Evolutionary conservation across 345 rosid species (phyloP).

Genomic region (Murraya koenigii): DNA sequence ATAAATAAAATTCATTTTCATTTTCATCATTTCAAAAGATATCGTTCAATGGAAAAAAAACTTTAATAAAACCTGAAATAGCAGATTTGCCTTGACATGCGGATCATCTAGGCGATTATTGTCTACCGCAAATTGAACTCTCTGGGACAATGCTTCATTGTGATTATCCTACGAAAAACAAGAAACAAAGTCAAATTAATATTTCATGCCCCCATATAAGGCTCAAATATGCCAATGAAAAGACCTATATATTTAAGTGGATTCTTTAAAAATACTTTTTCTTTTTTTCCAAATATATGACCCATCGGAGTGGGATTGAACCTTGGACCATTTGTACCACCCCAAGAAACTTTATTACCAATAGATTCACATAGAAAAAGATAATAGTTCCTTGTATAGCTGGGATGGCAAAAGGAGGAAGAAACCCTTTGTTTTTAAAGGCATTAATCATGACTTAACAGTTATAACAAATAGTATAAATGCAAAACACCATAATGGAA

Average conservation of each 20-base stretch:
- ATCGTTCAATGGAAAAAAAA: background rate
- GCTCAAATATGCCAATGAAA: background rate
- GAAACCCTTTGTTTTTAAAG: background rate
- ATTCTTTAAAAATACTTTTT: too few species aligned
- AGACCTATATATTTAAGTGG: background rate
- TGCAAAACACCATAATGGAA: background rate
- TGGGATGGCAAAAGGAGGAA: background rate
- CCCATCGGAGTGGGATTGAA: background rate
- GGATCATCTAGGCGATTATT: slow-evolving; percentile 85
- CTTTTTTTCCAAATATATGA: background rate
- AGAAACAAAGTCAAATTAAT: slow-evolving; percentile 3
- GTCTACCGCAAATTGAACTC: slow-evolving; percentile 73
- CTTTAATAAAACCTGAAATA: slow-evolving; percentile 59
- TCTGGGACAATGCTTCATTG: slow-evolving; percentile 69
- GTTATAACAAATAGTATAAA: background rate
- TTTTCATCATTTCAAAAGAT: background rate
- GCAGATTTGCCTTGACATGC: slow-evolving; percentile 85
- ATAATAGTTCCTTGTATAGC: background rate
- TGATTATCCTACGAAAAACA: slow-evolving; percentile 60
- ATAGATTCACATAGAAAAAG: background rate
- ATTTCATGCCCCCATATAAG: background rate
- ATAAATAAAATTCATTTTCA: background rate
- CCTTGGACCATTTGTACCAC: background rate
- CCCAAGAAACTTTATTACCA: background rate
- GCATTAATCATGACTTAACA: background rate